These are phyloP conservation scores for Paramecium bursaria DNA, from an alignment of 73 alveolate species.

Conservation along the genomic window DNA sequence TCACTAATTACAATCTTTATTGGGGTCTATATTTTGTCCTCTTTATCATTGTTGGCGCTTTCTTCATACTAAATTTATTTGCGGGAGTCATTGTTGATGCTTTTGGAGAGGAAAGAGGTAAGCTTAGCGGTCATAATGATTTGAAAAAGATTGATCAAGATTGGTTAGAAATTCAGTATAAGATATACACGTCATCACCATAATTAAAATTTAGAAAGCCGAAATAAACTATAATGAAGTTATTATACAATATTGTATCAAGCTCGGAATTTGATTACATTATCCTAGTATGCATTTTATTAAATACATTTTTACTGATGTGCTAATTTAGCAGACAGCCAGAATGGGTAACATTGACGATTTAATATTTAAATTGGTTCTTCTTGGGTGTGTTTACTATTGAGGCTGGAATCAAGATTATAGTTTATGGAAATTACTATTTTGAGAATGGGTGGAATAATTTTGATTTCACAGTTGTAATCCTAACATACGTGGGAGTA, in stretches of 20 bases:
- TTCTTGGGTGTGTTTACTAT: slow-evolving; percentile 56
- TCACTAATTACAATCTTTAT: slow-evolving; percentile 32
- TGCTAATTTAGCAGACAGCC: slow-evolving; percentile 52
- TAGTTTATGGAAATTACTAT: slow-evolving; percentile 67
- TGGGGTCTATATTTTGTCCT: slow-evolving; percentile 74
- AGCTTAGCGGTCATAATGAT: slow-evolving; percentile 59
- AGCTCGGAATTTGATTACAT: slow-evolving; percentile 60
- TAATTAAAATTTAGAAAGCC: slow-evolving; percentile 38
- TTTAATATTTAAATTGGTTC: slow-evolving; percentile 47
- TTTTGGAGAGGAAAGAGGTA: slow-evolving; percentile 68
- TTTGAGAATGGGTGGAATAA: slow-evolving; percentile 77
- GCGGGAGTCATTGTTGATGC: slow-evolving; percentile 78
- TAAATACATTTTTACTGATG: slow-evolving; percentile 73
- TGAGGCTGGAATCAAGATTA: slow-evolving; percentile 63
- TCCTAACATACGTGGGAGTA: slow-evolving; percentile 58
- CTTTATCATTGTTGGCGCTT: slow-evolving; percentile 73
- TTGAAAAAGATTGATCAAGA: slow-evolving; percentile 68
- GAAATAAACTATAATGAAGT: neutral
- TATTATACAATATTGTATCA: slow-evolving; percentile 24
- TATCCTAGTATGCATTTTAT: slow-evolving; percentile 65
- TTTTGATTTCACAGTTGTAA: slow-evolving; percentile 78
- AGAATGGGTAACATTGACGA: neutral
- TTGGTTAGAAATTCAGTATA: slow-evolving; percentile 71
- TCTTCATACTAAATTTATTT: slow-evolving; percentile 73
- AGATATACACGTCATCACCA: slow-evolving; percentile 60